phyloP scores from a whole-genome alignment of 164 flowering plant species.

The Vitis riparia region DNA sequence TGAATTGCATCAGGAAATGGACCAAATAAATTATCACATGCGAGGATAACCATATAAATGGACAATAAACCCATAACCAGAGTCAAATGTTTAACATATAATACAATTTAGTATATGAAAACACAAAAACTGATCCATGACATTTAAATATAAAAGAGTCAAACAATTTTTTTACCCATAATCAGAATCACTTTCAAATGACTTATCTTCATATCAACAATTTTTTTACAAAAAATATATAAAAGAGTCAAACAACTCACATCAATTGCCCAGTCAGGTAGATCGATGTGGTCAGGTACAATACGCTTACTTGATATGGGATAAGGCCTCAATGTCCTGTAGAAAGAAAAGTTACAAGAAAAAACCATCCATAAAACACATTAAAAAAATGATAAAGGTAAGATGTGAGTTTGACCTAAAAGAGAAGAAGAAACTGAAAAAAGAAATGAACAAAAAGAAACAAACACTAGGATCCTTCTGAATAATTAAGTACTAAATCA shows the following conservation, averaged over 20 bases:
- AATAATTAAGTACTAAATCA: no score
- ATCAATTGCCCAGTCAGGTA: constrained; percentile 94
- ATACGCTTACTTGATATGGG: constrained; percentile 72
- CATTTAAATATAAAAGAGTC: background rate
- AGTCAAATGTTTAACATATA: background rate
- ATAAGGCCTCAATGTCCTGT: constrained; percentile 73
- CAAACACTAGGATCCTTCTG: no score
- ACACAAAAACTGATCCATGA: background rate
- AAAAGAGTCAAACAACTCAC: constrained; percentile 44
- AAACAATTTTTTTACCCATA: background rate
- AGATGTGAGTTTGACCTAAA: background rate
- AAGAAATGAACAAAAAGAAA: no score
- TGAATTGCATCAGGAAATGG: background rate
- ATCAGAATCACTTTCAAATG: no score
- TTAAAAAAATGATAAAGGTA: background rate
- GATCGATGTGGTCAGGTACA: constrained; percentile 73
- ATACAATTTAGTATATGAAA: background rate
- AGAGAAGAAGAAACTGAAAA: no score
- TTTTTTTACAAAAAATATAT: background rate
- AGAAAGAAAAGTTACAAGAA: background rate
- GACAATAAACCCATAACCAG: background rate
- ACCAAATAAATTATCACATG: background rate
- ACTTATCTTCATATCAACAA: no score
- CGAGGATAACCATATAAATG: background rate
- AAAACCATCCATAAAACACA: background rate